Percentiles rank a stretch among this genome's conserved stretches.
Evolutionary conservation across 352 stramenopile genomes (phyloP).

Genomic region (Thraustochytrium sp.): DNA sequence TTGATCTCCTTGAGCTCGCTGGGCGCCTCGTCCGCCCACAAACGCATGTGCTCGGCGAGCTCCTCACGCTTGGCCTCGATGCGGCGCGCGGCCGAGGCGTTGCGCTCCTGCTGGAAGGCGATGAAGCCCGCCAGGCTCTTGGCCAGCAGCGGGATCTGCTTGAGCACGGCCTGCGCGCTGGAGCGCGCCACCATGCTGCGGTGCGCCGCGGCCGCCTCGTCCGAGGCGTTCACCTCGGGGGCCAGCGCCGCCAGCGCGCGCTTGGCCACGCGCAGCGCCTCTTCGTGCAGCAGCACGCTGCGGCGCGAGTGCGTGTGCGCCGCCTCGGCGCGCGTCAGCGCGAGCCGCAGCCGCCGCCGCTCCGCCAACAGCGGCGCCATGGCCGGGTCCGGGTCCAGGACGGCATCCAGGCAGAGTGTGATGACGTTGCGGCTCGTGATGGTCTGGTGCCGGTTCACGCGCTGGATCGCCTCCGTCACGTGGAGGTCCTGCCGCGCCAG

Average conservation of each 20-base stretch:
- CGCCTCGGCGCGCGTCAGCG: not conserved
- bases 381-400: not conserved
- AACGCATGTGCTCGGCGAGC: not conserved
- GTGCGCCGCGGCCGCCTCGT: not conserved
- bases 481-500: not conserved
- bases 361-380: not conserved
- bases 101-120: not conserved
- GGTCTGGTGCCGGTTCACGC: not conserved
- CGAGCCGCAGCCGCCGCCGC: not conserved
- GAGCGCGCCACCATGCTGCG: not conserved
- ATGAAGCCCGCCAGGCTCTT: not conserved
- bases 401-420: not conserved
- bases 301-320: not conserved
- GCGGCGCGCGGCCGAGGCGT: not conserved
- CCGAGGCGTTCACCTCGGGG: not conserved
- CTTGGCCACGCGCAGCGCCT: not conserved
- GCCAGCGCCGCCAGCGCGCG: not conserved
- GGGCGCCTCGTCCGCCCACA: conserved; percentile 1
- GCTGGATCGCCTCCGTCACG: not conserved
- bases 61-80: not conserved
- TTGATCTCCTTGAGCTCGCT: not conserved
- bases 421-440: not conserved
- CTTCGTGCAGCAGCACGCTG: not conserved
- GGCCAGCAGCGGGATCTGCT: not conserved
- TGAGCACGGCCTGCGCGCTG: not conserved